A percentile compares a stretch with the other conserved stretches of the same genome.
phyloP scores from a whole-genome alignment of 768 basidiomycete species.

The Cyclocybe aegerita region DNA sequence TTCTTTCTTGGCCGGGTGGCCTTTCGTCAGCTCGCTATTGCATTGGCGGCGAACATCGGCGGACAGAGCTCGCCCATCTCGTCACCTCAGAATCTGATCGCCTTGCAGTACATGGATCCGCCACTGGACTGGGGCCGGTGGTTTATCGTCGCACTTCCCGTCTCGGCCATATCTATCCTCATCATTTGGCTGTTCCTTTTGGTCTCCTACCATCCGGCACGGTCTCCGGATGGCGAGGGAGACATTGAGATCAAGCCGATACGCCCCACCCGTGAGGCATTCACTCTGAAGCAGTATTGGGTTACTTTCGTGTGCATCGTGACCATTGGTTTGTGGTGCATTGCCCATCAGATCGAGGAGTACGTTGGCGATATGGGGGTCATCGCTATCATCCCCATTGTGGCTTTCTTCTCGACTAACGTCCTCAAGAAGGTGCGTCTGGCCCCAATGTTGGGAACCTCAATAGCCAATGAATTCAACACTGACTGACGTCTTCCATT shows the following conservation, averaged over 20 bases:
- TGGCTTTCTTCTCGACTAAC: constrained; percentile 93
- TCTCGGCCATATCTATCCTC: constrained; percentile 81
- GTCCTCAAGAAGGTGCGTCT: constrained; percentile 82
- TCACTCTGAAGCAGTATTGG: constrained; percentile 87
- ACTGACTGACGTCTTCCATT: not conserved
- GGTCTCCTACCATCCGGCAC: constrained; percentile 74
- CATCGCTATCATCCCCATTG: constrained; percentile 89
- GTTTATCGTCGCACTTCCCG: constrained; percentile 94
- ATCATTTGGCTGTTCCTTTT: constrained; percentile 92
- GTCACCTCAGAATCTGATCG: constrained; percentile 96
- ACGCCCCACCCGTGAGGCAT: constrained; percentile 76
- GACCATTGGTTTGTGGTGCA: constrained; percentile 90
- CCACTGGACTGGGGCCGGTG: constrained; percentile 86
- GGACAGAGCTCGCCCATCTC: constrained; percentile 98
- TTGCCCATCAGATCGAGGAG: constrained; percentile 75
- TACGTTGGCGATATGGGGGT: constrained; percentile 95
- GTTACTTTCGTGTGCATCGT: constrained; percentile 78
- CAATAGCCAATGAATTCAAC: not conserved
- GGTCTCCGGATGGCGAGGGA: constrained; percentile 70
- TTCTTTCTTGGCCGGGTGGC: not conserved
- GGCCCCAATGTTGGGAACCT: not conserved
- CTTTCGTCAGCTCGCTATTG: constrained; percentile 78
- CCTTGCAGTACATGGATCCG: constrained; percentile 83
- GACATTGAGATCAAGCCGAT: constrained; percentile 84
- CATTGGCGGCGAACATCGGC: constrained; percentile 97